A percentile compares a stretch with the other conserved stretches of the same genome.
These are phyloP conservation scores for Dalbergia cochinchinensis DNA, from an alignment of 306 rosid genomes.

Conservation along the genomic window DNA sequence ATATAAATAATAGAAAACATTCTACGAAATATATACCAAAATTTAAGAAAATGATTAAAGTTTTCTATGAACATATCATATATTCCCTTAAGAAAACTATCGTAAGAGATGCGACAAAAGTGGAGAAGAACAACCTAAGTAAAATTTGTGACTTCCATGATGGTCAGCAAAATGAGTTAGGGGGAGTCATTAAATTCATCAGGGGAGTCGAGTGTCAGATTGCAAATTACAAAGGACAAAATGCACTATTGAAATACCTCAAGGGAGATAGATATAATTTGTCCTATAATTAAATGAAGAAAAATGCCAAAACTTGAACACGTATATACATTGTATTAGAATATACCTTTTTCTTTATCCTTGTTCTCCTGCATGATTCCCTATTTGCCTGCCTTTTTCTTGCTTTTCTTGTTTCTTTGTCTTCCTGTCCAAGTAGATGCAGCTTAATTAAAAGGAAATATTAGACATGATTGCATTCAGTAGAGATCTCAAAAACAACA, in stretches of 20 bases:
- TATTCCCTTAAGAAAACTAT: constrained; percentile 6
- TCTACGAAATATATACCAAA: neutral
- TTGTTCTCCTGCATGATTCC: constrained; percentile 49
- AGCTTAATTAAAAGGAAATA: neutral
- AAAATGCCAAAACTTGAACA: neutral
- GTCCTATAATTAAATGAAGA: neutral
- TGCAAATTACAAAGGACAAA: no score
- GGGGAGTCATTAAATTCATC: no score
- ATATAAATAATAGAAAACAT: constrained; percentile 9
- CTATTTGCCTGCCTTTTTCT: constrained; percentile 49
- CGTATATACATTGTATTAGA: neutral
- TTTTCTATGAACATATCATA: neutral
- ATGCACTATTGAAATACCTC: no score
- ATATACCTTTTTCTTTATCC: constrained; percentile 54
- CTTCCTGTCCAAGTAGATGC: constrained; percentile 51
- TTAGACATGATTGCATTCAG: neutral
- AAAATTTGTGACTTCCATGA: neutral
- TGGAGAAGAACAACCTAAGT: no score
- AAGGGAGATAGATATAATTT: no score
- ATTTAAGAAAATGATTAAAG: constrained; percentile 2
- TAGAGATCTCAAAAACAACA: no score
- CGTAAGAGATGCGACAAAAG: neutral
- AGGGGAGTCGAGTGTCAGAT: no score
- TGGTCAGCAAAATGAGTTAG: neutral
- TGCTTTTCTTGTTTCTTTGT: constrained; percentile 41